Conservation (phyloP, 2,329 filamentous ascomycete species). For the Xylaria sp. region DNA sequence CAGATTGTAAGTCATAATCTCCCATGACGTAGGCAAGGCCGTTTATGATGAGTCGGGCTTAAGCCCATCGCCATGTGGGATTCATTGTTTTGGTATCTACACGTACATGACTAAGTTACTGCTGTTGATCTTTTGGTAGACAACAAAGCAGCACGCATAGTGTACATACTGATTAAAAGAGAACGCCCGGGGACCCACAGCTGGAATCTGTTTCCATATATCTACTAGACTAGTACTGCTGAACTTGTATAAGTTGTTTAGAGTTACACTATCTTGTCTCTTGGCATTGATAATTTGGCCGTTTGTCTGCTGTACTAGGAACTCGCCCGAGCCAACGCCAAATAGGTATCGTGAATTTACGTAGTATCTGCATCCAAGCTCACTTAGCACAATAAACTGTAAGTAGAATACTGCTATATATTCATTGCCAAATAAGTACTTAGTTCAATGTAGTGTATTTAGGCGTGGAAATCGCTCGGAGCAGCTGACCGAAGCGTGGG, state of each 20-base stretch:
- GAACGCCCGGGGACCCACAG: not conserved
- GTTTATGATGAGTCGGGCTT: not conserved
- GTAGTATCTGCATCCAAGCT: not conserved
- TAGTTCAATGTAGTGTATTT: not conserved
- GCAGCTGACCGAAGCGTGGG: not conserved
- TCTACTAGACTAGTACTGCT: too few relatives aligned
- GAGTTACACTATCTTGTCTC: slow-evolving; percentile 2
- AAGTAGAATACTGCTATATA: too few relatives aligned
- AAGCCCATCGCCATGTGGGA: not conserved
- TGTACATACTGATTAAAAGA: too few relatives aligned
- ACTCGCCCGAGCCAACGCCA: not conserved
- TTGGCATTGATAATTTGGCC: slow-evolving; percentile 22
- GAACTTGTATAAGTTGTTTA: slow-evolving; percentile 7
- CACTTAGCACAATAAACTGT: not conserved
- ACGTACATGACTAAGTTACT: not conserved
- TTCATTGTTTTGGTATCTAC: not conserved
- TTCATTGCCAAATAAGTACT: too few relatives aligned
- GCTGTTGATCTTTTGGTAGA: not conserved
- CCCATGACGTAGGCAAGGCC: slow-evolving; percentile 16
- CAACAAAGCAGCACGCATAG: not conserved
- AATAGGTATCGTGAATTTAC: not conserved
- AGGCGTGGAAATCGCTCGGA: not conserved
- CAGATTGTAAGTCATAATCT: slow-evolving; percentile 21
- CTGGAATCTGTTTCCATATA: not conserved
- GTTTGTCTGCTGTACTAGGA: slow-evolving; percentile 13